These are phyloP conservation scores for Fusarium devonianum DNA, from an alignment of 2,329 filamentous ascomycete species.

Conservation along the genomic window DNA sequence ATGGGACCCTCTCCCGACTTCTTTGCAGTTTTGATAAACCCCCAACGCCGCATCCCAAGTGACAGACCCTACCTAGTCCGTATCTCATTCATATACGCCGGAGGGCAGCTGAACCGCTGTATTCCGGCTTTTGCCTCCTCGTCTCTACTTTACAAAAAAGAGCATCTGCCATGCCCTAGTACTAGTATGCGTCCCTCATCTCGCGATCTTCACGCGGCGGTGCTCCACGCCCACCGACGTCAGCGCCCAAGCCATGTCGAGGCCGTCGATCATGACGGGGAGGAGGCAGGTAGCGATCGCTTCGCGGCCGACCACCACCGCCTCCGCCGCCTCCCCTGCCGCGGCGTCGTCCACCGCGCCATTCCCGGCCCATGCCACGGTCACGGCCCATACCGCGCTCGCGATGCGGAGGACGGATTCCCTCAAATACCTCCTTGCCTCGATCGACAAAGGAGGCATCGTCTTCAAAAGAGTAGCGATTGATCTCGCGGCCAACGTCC, in stretches of 20 bases:
- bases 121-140: too few species aligned
- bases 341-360: conserved; percentile 46
- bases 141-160: too few species aligned
- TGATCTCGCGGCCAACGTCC: conserved; percentile 59
- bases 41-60: conserved; percentile 6
- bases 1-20: not conserved
- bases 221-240: conserved; percentile 13
- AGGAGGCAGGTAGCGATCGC: conserved; percentile 47
- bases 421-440: conserved; percentile 73
- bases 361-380: conserved; percentile 44
- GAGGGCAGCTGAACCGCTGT: not conserved
- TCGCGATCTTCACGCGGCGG: not conserved
- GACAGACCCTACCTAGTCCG: not conserved
- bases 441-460: conserved; percentile 72
- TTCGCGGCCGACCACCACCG: conserved; percentile 40
- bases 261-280: conserved; percentile 21
- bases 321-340: conserved; percentile 41
- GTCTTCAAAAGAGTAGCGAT: conserved; percentile 77
- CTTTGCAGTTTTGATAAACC: conserved; percentile 4
- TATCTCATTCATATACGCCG: not conserved
- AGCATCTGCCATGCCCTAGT: too few species aligned
- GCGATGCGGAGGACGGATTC: conserved; percentile 66
- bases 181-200: conserved; percentile 17
- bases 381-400: conserved; percentile 50
- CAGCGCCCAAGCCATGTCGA: conserved; percentile 16